These are phyloP conservation scores for Nyctanthes arbortristis DNA, from an alignment of 257 asterid species.

Conservation along the genomic window DNA sequence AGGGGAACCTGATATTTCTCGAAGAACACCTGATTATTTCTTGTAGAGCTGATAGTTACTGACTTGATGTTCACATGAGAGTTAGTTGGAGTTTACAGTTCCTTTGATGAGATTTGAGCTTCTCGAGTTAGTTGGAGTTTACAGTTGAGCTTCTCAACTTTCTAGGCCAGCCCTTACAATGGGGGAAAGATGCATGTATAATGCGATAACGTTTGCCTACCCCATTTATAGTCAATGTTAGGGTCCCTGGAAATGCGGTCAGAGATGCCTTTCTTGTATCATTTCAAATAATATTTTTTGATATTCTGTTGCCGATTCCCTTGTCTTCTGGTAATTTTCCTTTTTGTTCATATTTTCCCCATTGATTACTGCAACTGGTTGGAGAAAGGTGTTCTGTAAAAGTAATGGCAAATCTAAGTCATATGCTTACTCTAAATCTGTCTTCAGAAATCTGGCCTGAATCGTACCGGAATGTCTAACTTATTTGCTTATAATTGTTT, in stretches of 20 bases:
- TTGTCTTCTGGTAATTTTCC: slow-evolving; percentile 10
- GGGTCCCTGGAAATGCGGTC: slow-evolving; percentile 34
- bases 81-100: slow-evolving; percentile 21
- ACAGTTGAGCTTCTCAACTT: slow-evolving; percentile 27
- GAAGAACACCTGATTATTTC: slow-evolving; percentile 80
- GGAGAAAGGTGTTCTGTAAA: slow-evolving; percentile 33
- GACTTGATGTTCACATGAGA: slow-evolving; percentile 19
- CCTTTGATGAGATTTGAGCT: slow-evolving; percentile 20
- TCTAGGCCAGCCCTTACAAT: slow-evolving; percentile 10
- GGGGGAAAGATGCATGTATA: slow-evolving; percentile 40
- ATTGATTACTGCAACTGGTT: slow-evolving; percentile 28
- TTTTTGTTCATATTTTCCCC: slow-evolving; percentile 9
- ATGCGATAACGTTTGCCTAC: slow-evolving; percentile 29
- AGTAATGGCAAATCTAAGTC: slow-evolving; percentile 25
- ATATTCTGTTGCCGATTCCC: slow-evolving; percentile 12
- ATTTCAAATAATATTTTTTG: slow-evolving; percentile 26
- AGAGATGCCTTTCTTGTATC: slow-evolving; percentile 39
- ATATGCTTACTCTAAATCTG: background rate
- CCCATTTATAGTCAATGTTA: slow-evolving; percentile 30
- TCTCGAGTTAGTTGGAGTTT: slow-evolving; percentile 3
- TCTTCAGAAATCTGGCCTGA: background rate
- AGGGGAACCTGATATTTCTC: slow-evolving; percentile 78
- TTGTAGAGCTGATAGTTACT: slow-evolving; percentile 35
- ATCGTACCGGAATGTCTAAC: background rate
- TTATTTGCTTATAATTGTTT: too few relatives aligned